phyloP scores from a whole-genome alignment of 2,329 filamentous ascomycete species.

The Diplocarpon mali region DNA sequence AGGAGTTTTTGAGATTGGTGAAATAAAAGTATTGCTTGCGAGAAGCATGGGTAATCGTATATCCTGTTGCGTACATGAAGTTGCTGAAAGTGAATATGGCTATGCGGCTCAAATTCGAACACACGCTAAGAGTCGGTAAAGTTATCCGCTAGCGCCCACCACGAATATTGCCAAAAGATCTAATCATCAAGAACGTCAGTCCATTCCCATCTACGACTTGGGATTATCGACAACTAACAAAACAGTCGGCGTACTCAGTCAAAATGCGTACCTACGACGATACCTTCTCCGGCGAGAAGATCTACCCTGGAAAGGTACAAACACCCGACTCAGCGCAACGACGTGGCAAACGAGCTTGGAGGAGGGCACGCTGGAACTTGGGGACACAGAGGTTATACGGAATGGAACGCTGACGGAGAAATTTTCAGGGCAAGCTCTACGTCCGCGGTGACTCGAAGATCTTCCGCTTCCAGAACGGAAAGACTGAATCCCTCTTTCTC shows the following conservation, averaged over 20 bases:
- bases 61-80: too few species aligned
- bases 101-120: too few species aligned
- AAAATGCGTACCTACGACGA: constrained; percentile 51
- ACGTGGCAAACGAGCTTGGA: constrained; percentile 8
- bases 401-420: constrained; percentile 21
- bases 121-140: too few species aligned
- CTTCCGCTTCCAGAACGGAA: constrained; percentile 99
- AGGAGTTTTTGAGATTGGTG: too few species aligned
- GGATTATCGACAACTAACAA: constrained; percentile 22
- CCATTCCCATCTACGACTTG: constrained; percentile 13
- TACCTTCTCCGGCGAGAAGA: constrained; percentile 66
- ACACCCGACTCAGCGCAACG: constrained; percentile 11
- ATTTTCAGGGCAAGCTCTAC: constrained; percentile 88
- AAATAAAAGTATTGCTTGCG: too few species aligned
- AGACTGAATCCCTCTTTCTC: constrained; percentile 98
- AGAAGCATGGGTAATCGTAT: too few species aligned
- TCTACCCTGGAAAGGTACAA: constrained; percentile 71
- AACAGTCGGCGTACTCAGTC: constrained; percentile 18
- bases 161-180: not conserved
- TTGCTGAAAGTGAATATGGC: too few species aligned
- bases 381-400: constrained; percentile 2
- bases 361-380: constrained; percentile 3
- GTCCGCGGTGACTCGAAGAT: constrained; percentile 99
- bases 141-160: not conserved
- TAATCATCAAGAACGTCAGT: constrained; percentile 12